phyloP scores from a whole-genome alignment of 1,284 basidiomycete species.

The Cutaneotrichosporon dermatis region DNA sequence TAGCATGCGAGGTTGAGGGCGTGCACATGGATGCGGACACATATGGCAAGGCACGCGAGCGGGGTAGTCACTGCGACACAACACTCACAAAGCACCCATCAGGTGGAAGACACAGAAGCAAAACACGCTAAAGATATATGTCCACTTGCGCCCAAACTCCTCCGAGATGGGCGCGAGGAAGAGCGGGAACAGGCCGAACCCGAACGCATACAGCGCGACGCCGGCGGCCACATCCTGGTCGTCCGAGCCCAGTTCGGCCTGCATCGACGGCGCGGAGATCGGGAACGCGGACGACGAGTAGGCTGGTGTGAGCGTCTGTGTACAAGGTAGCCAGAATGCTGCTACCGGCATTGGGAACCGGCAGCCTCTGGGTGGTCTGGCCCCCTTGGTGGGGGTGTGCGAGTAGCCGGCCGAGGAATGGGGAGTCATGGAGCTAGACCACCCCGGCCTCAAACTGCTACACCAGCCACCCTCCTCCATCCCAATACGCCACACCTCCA shows the following conservation, averaged over 20 bases:
- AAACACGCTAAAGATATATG: conserved; percentile 60
- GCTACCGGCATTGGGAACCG: too few species aligned
- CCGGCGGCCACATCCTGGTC: conserved; percentile 60
- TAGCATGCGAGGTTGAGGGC: too few species aligned
- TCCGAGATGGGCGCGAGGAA: conserved; percentile 70
- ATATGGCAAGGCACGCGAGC: background rate
- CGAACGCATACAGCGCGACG: conserved; percentile 56
- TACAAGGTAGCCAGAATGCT: too few species aligned
- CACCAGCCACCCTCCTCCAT: too few species aligned
- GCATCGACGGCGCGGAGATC: conserved; percentile 60
- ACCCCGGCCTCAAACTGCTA: too few species aligned
- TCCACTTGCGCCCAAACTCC: conserved; percentile 66
- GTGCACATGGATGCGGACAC: background rate
- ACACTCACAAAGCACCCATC: background rate
- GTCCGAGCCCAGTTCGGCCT: conserved; percentile 59
- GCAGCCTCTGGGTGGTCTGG: too few species aligned
- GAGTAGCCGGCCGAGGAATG: too few species aligned
- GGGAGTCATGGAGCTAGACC: too few species aligned
- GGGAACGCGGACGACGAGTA: conserved; percentile 58
- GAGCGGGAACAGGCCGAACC: conserved; percentile 65
- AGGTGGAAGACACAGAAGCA: conserved; percentile 61
- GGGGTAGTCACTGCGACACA: conserved; percentile 11
- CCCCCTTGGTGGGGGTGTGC: too few species aligned
- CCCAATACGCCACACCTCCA: too few species aligned
- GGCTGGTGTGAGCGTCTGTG: conserved; percentile 44